Conservation (phyloP, 495 filamentous ascomycete genomes). For the Venustampulla echinocandica region DNA sequence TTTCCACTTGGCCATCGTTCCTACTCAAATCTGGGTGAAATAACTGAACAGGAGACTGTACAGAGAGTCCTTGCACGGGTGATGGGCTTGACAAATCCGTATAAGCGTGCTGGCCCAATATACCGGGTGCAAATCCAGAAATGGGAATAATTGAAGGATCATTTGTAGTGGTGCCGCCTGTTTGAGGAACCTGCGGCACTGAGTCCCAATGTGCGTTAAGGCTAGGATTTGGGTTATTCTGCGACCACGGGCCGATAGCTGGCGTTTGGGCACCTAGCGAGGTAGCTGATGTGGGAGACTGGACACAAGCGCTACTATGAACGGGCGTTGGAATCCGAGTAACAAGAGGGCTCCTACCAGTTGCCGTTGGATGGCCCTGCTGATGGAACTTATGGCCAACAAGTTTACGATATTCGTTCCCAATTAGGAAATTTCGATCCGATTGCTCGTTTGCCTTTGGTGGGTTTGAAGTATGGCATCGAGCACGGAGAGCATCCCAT, state of each 20-base stretch:
- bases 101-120: neutral
- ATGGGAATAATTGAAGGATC: conserved; percentile 4
- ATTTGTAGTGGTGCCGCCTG: neutral
- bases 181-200: conserved; percentile 5
- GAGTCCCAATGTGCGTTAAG: conserved; percentile 8
- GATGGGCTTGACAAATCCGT: neutral
- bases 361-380: neutral
- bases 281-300: too few species aligned
- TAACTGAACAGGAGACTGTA: neutral
- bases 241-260: neutral
- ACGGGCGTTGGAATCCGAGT: conserved; percentile 2
- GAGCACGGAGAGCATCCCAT: conserved; percentile 12
- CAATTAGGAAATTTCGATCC: conserved; percentile 16
- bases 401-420: conserved; percentile 1
- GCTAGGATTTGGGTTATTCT: conserved; percentile 11
- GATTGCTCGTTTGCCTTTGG: conserved; percentile 27
- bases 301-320: too few species aligned
- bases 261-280: too few species aligned
- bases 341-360: neutral
- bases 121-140: neutral
- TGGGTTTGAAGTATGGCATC: conserved; percentile 16
- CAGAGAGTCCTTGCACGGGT: neutral
- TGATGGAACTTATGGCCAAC: conserved; percentile 4
- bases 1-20: neutral
- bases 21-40: conserved; percentile 4